Evolutionary conservation across 1,139 yeast species (phyloP).

Genomic region (Debaryomyces fabryi): DNA sequence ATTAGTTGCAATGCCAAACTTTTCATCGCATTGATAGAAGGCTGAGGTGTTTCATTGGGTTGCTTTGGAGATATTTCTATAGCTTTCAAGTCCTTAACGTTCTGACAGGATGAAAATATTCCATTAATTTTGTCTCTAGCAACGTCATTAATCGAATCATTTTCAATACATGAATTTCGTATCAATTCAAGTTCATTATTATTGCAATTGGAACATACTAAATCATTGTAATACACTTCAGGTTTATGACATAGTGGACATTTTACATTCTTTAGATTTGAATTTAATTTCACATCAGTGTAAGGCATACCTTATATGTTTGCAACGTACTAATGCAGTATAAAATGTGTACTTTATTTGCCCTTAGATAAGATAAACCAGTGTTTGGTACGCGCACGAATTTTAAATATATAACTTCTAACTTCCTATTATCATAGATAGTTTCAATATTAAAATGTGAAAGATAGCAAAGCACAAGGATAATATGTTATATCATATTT

Average conservation of each 20-base stretch:
- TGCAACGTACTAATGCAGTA: neutral
- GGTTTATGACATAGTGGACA: slow-evolving; percentile 21
- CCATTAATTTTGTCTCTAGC: slow-evolving; percentile 30
- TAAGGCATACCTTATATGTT: slow-evolving; percentile 3
- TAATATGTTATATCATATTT: no score
- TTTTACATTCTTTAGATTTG: slow-evolving; percentile 5
- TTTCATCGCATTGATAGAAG: slow-evolving; percentile 33
- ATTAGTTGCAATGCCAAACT: slow-evolving; percentile 46
- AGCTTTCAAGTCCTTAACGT: slow-evolving; percentile 15
- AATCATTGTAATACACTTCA: slow-evolving; percentile 13
- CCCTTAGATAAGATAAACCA: slow-evolving; percentile 1
- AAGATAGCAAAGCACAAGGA: neutral
- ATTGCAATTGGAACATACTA: slow-evolving; percentile 26
- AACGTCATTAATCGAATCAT: slow-evolving; percentile 24
- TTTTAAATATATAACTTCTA: no score
- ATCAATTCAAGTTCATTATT: slow-evolving; percentile 23
- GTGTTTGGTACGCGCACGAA: neutral
- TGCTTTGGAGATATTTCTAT: slow-evolving; percentile 1
- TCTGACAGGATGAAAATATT: slow-evolving; percentile 24
- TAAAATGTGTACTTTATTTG: neutral
- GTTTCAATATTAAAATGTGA: neutral
- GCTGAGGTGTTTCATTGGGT: slow-evolving; percentile 23
- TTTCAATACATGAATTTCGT: slow-evolving; percentile 28
- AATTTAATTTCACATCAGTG: neutral
- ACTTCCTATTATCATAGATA: neutral